A percentile compares a stretch with the other conserved stretches of the same genome.
Evolutionary conservation across 1,284 basidiomycete genomes (phyloP).

Genomic region (Polyporus tsugae): DNA sequence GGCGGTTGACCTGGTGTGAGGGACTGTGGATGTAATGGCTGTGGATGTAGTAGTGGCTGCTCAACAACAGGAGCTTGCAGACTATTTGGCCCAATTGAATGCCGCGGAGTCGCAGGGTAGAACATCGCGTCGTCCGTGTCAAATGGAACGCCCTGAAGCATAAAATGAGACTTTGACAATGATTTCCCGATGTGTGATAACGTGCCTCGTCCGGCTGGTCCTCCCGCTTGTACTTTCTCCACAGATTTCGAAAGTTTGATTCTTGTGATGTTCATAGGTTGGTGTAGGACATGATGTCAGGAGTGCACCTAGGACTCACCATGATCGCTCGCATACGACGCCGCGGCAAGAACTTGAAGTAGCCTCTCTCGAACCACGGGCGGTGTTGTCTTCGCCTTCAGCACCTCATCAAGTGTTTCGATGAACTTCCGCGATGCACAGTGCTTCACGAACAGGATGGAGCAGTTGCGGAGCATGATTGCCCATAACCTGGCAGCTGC

Average conservation of each 20-base stretch:
- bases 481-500: conserved; percentile 83
- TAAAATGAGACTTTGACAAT: neutral
- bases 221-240: conserved; percentile 71
- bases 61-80: conserved; percentile 23
- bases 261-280: conserved; percentile 39
- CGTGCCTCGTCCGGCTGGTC: conserved; percentile 77
- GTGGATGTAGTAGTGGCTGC: conserved; percentile 18
- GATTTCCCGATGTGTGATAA: neutral
- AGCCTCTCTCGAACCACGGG: conserved; percentile 79
- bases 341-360: conserved; percentile 75
- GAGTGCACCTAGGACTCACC: conserved; percentile 44
- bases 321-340: conserved; percentile 65
- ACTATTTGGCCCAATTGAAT: conserved; percentile 27
- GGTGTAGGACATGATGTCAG: neutral
- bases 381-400: conserved; percentile 64
- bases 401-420: conserved; percentile 74
- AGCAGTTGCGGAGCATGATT: conserved; percentile 80
- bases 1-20: conserved; percentile 17
- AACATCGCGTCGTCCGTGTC: conserved; percentile 81
- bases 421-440: conserved; percentile 79
- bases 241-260: conserved; percentile 68
- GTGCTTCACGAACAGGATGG: conserved; percentile 69
- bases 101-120: conserved; percentile 59
- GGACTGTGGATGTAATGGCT: conserved; percentile 18
- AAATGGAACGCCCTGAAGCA: conserved; percentile 69